Percentiles rank a stretch among this genome's conserved stretches.
These are phyloP conservation scores for Iris macrosiphon DNA, from an alignment of 106 monocot genomes.

Conservation along the genomic window DNA sequence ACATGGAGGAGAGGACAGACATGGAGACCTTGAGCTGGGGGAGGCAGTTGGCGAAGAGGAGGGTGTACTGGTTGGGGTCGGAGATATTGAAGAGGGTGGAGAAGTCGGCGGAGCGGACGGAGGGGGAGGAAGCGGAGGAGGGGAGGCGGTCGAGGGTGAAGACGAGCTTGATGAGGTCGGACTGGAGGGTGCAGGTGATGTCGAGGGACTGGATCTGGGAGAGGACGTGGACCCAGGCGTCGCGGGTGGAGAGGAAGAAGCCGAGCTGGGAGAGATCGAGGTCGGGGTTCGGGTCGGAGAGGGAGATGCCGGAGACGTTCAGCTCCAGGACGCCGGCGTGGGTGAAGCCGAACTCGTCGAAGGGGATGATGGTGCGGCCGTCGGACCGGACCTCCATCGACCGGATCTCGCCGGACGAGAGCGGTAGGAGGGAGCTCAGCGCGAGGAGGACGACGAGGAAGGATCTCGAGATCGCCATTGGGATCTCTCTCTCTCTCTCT, in stretches of 20 bases:
- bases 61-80: constrained; percentile 71
- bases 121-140: not conserved
- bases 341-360: constrained; percentile 34
- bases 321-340: constrained; percentile 56
- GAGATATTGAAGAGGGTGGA: constrained; percentile 18
- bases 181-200: constrained; percentile 54
- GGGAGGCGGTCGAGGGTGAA: constrained; percentile 5
- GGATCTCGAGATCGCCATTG: no score
- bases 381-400: not conserved
- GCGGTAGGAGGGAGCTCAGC: not conserved
- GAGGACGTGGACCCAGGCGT: constrained; percentile 61
- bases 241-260: constrained; percentile 64
- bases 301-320: constrained; percentile 40
- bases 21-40: constrained; percentile 41
- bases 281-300: constrained; percentile 21
- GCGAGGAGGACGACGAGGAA: no score
- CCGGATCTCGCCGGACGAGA: constrained; percentile 5
- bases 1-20: constrained; percentile 67
- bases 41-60: constrained; percentile 84
- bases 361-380: constrained; percentile 3
- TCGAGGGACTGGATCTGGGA: constrained; percentile 45
- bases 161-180: constrained; percentile 40
- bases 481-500: no score
- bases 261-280: constrained; percentile 49
- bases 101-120: constrained; percentile 18